These are phyloP conservation scores for Spergularia marina DNA, from an alignment of 148 eudicot species.

Conservation along the genomic window DNA sequence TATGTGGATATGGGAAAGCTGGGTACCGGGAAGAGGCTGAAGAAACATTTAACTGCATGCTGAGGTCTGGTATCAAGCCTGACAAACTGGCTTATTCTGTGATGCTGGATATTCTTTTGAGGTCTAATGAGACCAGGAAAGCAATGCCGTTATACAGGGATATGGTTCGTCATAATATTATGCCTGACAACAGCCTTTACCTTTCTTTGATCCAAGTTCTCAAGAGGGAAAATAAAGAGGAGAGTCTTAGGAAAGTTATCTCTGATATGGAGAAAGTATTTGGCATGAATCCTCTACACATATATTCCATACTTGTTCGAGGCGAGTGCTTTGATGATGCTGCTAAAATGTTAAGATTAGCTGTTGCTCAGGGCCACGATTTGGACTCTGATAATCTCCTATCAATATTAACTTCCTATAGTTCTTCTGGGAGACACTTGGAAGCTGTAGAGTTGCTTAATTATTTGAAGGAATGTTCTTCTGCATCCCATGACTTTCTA, in stretches of 20 bases:
- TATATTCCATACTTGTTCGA: slow-evolving; percentile 63
- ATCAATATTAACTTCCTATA: slow-evolving; percentile 65
- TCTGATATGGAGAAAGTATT: slow-evolving; percentile 58
- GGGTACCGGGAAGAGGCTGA: slow-evolving; percentile 73
- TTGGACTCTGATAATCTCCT: slow-evolving; percentile 55
- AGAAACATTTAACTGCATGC: slow-evolving; percentile 75
- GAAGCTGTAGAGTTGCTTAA: slow-evolving; percentile 74
- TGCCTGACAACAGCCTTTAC: slow-evolving; percentile 62
- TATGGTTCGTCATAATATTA: slow-evolving; percentile 63
- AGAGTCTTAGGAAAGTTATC: slow-evolving; percentile 52
- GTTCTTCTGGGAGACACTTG: slow-evolving; percentile 64
- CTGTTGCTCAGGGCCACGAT: slow-evolving; percentile 55
- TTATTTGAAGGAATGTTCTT: slow-evolving; percentile 51
- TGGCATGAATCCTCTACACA: slow-evolving; percentile 51
- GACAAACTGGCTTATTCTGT: slow-evolving; percentile 84
- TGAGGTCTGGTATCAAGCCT: slow-evolving; percentile 74
- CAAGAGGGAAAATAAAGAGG: slow-evolving; percentile 49
- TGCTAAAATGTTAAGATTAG: slow-evolving; percentile 53
- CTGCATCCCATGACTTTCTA: slow-evolving; percentile 45
- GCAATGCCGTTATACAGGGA: slow-evolving; percentile 59
- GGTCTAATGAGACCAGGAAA: slow-evolving; percentile 54
- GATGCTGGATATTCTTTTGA: slow-evolving; percentile 76
- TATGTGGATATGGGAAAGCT: slow-evolving; percentile 93
- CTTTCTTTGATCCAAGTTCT: slow-evolving; percentile 58
- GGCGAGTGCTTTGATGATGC: slow-evolving; percentile 77